Evolutionary conservation across 352 stramenopile species (phyloP), one percentile per base, ranked within the genome.

Genomic region (Phytophthora constricta): DNA sequence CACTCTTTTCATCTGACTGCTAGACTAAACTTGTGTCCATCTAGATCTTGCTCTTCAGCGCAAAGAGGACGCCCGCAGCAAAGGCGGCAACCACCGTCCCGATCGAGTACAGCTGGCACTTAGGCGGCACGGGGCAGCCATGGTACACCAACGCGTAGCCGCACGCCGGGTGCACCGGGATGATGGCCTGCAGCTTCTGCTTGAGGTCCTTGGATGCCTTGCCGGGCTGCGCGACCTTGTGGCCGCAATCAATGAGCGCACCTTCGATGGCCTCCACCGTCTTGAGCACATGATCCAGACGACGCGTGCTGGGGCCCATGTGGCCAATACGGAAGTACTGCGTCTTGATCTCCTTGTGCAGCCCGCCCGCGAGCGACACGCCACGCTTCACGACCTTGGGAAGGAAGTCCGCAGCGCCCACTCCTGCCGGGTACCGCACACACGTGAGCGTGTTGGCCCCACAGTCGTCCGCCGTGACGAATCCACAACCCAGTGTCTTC

Each of bases 311-410:
- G 41, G 84, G 86, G 11, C 86, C 86, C 86, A 93, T 93, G 79
- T 93, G 86, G 37, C 86, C 86, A 57, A 93, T 93, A 33, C 86
- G 86, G 64, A 93, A 93, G 77, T 93, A 93, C 53, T 93, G 78
- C 20, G 76, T 91, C 80, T 93, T 93, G 69, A 93, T 93, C 47
- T 87, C 64, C 62, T 90, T 90, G 74, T 91, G 86, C 28, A 93
- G 69, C 1, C 83, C 86, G 5, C 86, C 86, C 9, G 86, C 83
- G 17, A 93, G 75, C 54, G 86, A 93, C 26, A 93, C 84, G 7
- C 86, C 86, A 39, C 80, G 82, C 57, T 86, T 79, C 10, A 84
- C 72, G 4, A 90, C 84, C 65, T 92, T 93, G 20, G 86, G 84
- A 48, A 93, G 52, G 52, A 93, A 90, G 65, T 91, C 84, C 5